Conservation (phyloP, 331 rosid genomes). For the Spiraea crenata region DNA sequence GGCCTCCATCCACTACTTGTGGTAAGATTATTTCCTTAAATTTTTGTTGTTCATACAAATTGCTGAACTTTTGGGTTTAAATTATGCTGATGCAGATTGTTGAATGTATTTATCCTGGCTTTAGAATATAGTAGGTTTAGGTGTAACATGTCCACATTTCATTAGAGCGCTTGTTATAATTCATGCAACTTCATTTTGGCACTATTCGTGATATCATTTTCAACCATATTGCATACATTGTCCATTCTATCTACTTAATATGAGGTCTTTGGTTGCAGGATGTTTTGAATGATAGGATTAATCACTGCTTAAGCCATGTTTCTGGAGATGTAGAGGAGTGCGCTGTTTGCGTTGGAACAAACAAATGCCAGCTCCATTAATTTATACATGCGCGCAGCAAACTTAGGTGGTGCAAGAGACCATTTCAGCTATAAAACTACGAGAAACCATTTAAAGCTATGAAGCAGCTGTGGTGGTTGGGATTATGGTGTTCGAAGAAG, state of each 20-base stretch:
- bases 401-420: neutral
- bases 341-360: conserved; percentile 77
- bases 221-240: neutral
- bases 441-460: neutral
- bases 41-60: neutral
- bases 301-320: conserved; percentile 69
- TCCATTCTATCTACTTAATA: conserved; percentile 19
- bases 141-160: neutral
- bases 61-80: conserved; percentile 1
- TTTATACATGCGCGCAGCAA: conserved; percentile 10
- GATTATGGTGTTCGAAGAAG: neutral
- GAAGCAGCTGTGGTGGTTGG: neutral
- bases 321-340: conserved; percentile 77
- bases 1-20: conserved; percentile 80
- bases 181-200: neutral
- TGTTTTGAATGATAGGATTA: conserved; percentile 80
- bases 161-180: neutral
- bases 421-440: neutral
- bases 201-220: too few species aligned
- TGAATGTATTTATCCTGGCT: neutral
- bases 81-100: neutral
- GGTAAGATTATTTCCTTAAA: conserved; percentile 42
- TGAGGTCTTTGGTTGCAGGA: conserved; percentile 52
- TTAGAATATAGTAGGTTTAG: neutral
- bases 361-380: conserved; percentile 68